These are phyloP conservation scores for Martiniozyma asiatica DNA, from an alignment of 1,139 yeast genomes.

Conservation along the genomic window DNA sequence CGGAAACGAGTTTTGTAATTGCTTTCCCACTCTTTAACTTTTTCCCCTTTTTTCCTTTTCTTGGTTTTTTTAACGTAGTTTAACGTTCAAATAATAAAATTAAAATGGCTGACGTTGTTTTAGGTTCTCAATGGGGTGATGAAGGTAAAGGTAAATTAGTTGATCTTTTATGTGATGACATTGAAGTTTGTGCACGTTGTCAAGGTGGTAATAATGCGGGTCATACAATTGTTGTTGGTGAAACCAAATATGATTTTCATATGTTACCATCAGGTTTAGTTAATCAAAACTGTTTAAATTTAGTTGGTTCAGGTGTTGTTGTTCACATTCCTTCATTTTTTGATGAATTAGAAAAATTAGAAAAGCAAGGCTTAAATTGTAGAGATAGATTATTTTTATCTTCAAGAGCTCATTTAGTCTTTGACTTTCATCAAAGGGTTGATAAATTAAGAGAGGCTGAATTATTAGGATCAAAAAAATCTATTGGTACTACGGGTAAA, in stretches of 20 bases:
- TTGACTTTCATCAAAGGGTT: slow-evolving; percentile 94
- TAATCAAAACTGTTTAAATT: slow-evolving; percentile 78
- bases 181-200: slow-evolving; percentile 95
- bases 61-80: slow-evolving; percentile 6
- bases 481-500: slow-evolving; percentile 97
- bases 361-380: slow-evolving; percentile 69
- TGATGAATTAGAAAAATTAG: slow-evolving; percentile 70
- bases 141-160: slow-evolving; percentile 99
- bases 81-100: no score
- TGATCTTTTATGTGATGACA: slow-evolving; percentile 82
- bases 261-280: slow-evolving; percentile 97
- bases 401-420: slow-evolving; percentile 91
- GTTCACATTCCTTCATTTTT: slow-evolving; percentile 91
- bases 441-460: slow-evolving; percentile 94
- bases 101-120: slow-evolving; percentile 76
- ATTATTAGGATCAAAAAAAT: slow-evolving; percentile 70
- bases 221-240: slow-evolving; percentile 89
- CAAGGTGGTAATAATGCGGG: slow-evolving; percentile 99
- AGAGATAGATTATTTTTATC: slow-evolving; percentile 75
- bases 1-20: neutral
- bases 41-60: slow-evolving; percentile 5
- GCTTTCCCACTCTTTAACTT: neutral
- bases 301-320: slow-evolving; percentile 95
- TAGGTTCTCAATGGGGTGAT: slow-evolving; percentile 99
- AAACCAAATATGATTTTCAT: slow-evolving; percentile 89